Evolutionary conservation across 345 rosid species (phyloP).

Genomic region (Noccaea caerulescens): DNA sequence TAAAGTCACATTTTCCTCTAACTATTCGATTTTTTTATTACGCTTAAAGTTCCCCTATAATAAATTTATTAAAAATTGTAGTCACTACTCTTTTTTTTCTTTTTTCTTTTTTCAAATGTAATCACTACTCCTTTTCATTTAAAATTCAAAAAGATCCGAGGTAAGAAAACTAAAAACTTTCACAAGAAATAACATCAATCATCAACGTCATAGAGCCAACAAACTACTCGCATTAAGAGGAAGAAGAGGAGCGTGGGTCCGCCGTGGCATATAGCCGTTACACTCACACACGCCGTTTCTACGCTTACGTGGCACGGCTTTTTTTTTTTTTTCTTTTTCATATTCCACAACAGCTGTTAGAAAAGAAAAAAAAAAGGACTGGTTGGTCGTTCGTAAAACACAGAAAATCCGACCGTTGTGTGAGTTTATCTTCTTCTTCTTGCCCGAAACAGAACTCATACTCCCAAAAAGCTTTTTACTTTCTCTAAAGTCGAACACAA

Average conservation of each 20-base stretch:
- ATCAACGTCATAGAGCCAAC: constrained; percentile 20
- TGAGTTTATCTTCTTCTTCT: constrained; percentile 44
- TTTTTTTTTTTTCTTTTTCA: not conserved
- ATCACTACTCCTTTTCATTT: too few relatives aligned
- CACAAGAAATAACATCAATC: too few relatives aligned
- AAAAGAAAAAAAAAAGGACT: not conserved
- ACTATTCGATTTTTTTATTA: too few relatives aligned
- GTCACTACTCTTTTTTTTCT: too few relatives aligned
- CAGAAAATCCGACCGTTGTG: constrained; percentile 46
- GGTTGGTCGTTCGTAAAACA: constrained; percentile 14
- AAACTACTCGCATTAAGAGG: not conserved
- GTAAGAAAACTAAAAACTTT: too few relatives aligned
- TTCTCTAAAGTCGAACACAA: constrained; percentile 14
- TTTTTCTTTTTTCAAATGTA: too few relatives aligned
- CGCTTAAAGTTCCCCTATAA: too few relatives aligned
- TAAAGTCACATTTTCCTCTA: too few relatives aligned
- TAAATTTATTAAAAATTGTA: too few relatives aligned
- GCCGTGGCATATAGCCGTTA: constrained; percentile 48
- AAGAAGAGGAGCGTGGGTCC: constrained; percentile 44
- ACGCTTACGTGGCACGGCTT: constrained; percentile 36
- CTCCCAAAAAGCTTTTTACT: constrained; percentile 11
- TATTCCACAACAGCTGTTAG: not conserved
- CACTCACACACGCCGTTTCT: constrained; percentile 28
- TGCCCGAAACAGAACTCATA: constrained; percentile 42
- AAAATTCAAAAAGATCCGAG: too few relatives aligned